Evolutionary conservation across 1,139 yeast genomes (phyloP).

Genomic region (Nakaseomyces delphensis): DNA sequence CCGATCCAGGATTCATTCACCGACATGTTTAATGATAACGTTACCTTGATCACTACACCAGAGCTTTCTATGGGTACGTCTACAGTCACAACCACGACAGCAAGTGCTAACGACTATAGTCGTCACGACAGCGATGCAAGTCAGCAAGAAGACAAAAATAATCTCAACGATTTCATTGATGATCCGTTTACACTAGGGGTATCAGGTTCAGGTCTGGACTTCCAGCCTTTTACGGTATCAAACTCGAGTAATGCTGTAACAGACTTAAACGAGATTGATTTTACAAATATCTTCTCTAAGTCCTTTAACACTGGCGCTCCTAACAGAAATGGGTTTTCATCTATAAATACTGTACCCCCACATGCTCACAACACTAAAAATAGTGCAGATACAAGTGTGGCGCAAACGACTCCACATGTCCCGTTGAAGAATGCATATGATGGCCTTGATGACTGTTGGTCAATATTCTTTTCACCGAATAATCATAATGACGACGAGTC

Average conservation of each 20-base stretch:
- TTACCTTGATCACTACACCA: not conserved
- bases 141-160: not conserved
- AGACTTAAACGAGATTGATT: slow-evolving; percentile 29
- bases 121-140: slow-evolving; percentile 3
- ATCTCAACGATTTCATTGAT: slow-evolving; percentile 1
- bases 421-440: slow-evolving; percentile 2
- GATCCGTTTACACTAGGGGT: slow-evolving; percentile 3
- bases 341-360: not conserved
- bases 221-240: slow-evolving; percentile 3
- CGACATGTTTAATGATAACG: not conserved
- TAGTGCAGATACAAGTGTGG: too few relatives aligned
- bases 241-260: not conserved
- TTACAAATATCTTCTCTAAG: slow-evolving; percentile 29
- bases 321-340: not conserved
- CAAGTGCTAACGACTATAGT: not conserved
- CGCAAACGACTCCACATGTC: not conserved
- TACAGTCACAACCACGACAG: not conserved
- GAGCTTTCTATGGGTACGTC: not conserved
- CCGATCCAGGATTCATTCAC: not conserved
- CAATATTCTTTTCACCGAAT: not conserved
- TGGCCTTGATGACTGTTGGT: slow-evolving; percentile 5
- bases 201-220: not conserved
- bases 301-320: slow-evolving; percentile 8
- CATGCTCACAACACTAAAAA: not conserved
- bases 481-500: slow-evolving; percentile 1